These are phyloP conservation scores for Esteya vermicola DNA, from an alignment of 2,329 filamentous ascomycete species.

Conservation along the genomic window DNA sequence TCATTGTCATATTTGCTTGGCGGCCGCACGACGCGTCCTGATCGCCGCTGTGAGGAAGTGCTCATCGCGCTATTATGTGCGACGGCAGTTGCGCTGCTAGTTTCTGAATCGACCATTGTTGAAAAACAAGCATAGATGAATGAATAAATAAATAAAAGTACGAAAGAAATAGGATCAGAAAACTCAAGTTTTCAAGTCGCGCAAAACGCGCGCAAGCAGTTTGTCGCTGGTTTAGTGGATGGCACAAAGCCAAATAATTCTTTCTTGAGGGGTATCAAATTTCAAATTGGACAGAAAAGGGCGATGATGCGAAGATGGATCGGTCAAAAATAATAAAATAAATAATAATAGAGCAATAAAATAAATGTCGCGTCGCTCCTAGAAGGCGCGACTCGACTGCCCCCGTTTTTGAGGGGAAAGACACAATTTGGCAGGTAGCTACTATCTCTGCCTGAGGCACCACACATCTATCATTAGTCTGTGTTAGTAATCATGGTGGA, in stretches of 20 bases:
- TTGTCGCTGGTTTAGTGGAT: not conserved
- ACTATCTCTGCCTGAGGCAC: constrained; percentile 8
- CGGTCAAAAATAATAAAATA: constrained; percentile 3
- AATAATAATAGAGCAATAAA: constrained; percentile 4
- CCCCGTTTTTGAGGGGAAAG: constrained; percentile 4
- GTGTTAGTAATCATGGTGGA: no score
- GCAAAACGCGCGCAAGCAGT: constrained; percentile 1
- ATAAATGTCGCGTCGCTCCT: constrained; percentile 11
- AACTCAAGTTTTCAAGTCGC: not conserved
- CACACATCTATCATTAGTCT: not conserved
- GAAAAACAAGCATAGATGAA: not conserved
- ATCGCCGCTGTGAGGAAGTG: constrained; percentile 50
- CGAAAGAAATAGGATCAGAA: not conserved
- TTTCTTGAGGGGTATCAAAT: not conserved
- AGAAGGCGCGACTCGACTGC: constrained; percentile 10
- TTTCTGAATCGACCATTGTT: not conserved
- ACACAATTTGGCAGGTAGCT: constrained; percentile 1
- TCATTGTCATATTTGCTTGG: constrained; percentile 47
- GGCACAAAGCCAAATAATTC: no score
- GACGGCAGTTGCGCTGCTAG: not conserved
- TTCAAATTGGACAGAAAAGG: not conserved
- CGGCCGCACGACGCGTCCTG: constrained; percentile 50
- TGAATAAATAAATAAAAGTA: not conserved
- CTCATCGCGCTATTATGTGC: constrained; percentile 15
- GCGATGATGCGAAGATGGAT: not conserved